phyloP scores from a whole-genome alignment of 2,329 filamentous ascomycete genomes.

The Fusarium sp. region DNA sequence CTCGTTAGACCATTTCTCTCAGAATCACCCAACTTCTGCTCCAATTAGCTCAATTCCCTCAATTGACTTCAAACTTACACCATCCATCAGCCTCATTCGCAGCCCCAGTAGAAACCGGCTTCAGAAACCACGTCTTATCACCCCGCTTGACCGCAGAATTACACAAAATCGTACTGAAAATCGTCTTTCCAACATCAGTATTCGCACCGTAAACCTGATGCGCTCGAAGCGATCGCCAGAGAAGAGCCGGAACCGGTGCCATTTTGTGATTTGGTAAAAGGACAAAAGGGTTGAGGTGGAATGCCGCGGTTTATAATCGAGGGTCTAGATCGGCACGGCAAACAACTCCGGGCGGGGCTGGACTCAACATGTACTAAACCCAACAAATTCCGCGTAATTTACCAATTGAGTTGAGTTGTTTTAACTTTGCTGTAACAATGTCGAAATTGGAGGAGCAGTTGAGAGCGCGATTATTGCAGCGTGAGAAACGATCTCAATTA shows the following conservation, averaged over 20 bases:
- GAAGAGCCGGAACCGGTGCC: constrained; percentile 66
- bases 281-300: background rate
- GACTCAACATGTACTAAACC: constrained; percentile 19
- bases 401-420: background rate
- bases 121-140: constrained; percentile 73
- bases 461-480: constrained; percentile 44
- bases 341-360: constrained; percentile 8
- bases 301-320: constrained; percentile 21
- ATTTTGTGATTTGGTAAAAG: constrained; percentile 44
- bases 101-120: constrained; percentile 84
- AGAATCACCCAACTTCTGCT: background rate
- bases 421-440: background rate
- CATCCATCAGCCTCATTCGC: constrained; percentile 75
- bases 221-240: constrained; percentile 76
- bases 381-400: constrained; percentile 24
- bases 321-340: background rate
- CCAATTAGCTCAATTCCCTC: background rate
- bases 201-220: constrained; percentile 87
- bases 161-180: constrained; percentile 79
- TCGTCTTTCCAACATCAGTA: constrained; percentile 86
- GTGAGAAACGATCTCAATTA: constrained; percentile 52
- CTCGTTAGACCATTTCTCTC: background rate
- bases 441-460: constrained; percentile 47
- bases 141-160: constrained; percentile 65
- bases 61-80: constrained; percentile 55